Evolutionary conservation across 225 moss, liverwort and hornwort species (phyloP), one percentile per base, ranked within the genome.

Genomic region (Lunularia cruciata): DNA sequence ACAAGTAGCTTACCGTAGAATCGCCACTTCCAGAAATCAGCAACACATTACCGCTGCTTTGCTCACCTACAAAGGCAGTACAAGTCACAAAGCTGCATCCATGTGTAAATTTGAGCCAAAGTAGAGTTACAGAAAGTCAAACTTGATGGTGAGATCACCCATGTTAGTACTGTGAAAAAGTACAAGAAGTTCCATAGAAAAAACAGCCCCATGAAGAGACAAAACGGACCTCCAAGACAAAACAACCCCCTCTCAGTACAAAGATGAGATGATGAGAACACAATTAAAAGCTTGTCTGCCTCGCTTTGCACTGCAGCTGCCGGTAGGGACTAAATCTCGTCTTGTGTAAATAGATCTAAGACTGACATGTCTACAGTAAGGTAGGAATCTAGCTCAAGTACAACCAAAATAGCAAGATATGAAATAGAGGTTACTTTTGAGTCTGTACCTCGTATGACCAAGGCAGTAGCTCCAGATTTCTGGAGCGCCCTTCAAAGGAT

Each of bases 21-120:
- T 98, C 98, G 54, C 93, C 93, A 61, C 98, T 83, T 81, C 98
- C 91, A 58, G 93, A 98, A 42, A 98, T 75, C 35, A 98, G 88
- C 39, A 91, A 81, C 51, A 85, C 79, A 68, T 80, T 65, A 75
- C 48, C 65, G 83, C 54, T 51, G 6, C 35, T 70, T 72, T 26
- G 68, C 5, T 30, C 68, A 77, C 91, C 98, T 93, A 86, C 85
- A 87, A 89, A 89, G 77, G 84, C 91, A 84, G 91, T 79, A 84
- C 91, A 93, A 54, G 93, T 81, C 84, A 98, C 98, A 82, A 93
- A 98, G 81, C 98, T 98, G 89, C 83, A 82, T 65, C 77, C 74
- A 55, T 73, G 60, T 72, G 80, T 75, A 69, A 76, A 81, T 76
- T 75, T 75, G 64, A 74, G 73, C 70, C 60, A 63, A 42, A 5